These are phyloP conservation scores for Colletotrichum camelliae DNA, from an alignment of 2,329 filamentous ascomycete species.

Conservation along the genomic window DNA sequence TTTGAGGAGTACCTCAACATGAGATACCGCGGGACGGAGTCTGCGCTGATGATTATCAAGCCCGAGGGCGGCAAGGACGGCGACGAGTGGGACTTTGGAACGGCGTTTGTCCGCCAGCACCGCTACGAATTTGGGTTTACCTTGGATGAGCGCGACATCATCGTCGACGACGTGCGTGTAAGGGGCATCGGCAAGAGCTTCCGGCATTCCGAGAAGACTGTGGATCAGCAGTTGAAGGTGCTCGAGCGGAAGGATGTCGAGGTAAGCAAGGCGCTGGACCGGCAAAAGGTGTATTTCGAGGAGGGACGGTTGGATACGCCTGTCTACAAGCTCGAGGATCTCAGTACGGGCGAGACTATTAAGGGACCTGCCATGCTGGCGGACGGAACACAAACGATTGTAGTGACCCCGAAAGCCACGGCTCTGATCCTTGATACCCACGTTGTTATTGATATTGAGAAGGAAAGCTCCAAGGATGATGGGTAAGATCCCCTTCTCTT, in stretches of 20 bases:
- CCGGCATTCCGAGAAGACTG: slow-evolving; percentile 77
- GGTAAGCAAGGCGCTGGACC: slow-evolving; percentile 67
- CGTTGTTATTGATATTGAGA: slow-evolving; percentile 84
- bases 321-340: slow-evolving; percentile 80
- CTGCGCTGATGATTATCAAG: slow-evolving; percentile 86
- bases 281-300: slow-evolving; percentile 78
- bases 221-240: slow-evolving; percentile 81
- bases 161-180: slow-evolving; percentile 88
- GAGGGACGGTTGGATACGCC: slow-evolving; percentile 79
- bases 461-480: slow-evolving; percentile 43
- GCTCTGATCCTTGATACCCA: slow-evolving; percentile 85
- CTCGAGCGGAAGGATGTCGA: slow-evolving; percentile 65
- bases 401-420: slow-evolving; percentile 79
- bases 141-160: slow-evolving; percentile 81
- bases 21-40: slow-evolving; percentile 89
- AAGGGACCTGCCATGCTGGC: slow-evolving; percentile 85
- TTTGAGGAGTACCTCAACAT: slow-evolving; percentile 96
- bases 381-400: slow-evolving; percentile 89
- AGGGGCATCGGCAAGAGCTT: slow-evolving; percentile 91
- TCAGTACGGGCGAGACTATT: slow-evolving; percentile 75
- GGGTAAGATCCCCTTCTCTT: slow-evolving; percentile 21
- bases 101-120: slow-evolving; percentile 86
- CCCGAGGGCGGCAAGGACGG: slow-evolving; percentile 68
- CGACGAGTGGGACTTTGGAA: slow-evolving; percentile 79
- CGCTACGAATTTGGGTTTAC: slow-evolving; percentile 94